Evolutionary conservation across 129 eudicot species (phyloP).

Genomic region (Saussurea involucrata): DNA sequence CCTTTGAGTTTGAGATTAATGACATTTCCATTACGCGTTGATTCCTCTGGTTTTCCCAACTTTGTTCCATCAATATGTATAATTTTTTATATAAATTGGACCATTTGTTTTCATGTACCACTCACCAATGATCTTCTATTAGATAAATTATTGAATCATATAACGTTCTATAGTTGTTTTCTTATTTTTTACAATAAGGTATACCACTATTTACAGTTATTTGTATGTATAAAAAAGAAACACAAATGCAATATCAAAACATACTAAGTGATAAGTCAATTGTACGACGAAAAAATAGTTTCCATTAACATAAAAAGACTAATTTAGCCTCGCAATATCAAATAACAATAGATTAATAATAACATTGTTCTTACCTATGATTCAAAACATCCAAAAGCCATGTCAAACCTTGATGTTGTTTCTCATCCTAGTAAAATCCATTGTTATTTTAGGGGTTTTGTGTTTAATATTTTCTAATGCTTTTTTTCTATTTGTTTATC

Average conservation of each 20-base stretch:
- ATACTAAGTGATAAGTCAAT: background rate
- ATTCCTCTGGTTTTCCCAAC: background rate
- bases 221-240: background rate
- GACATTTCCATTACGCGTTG: background rate
- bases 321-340: background rate
- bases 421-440: conserved; percentile 9
- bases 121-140: too few relatives aligned
- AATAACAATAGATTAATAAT: background rate
- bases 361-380: background rate
- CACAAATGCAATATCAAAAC: background rate
- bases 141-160: too few relatives aligned
- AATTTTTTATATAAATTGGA: too few relatives aligned
- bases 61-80: background rate
- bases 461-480: background rate
- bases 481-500: background rate
- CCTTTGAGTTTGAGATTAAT: too few relatives aligned
- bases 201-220: too few relatives aligned
- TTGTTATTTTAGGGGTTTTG: conserved; percentile 1
- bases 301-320: background rate
- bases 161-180: too few relatives aligned
- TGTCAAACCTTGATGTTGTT: conserved; percentile 1
- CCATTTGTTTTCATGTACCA: too few relatives aligned
- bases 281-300: background rate
- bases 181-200: too few relatives aligned
- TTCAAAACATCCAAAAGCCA: conserved; percentile 8